These are phyloP conservation scores for Eimeria tenella DNA, from an alignment of 169 alveolate genomes.

Conservation along the genomic window DNA sequence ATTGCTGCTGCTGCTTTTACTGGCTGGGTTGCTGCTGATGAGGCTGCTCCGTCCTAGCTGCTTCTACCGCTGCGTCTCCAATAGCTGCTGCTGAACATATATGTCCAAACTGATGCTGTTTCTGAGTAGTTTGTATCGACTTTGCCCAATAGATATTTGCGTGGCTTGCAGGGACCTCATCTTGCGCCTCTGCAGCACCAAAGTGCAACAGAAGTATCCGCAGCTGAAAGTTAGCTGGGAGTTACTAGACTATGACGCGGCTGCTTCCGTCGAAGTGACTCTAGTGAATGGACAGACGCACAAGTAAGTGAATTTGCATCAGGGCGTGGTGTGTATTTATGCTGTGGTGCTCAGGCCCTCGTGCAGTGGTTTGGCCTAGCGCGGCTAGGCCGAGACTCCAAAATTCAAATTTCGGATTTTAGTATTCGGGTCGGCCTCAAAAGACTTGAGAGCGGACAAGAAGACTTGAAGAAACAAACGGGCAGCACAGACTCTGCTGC, in stretches of 20 bases:
- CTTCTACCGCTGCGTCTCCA: background rate
- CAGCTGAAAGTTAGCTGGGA: background rate
- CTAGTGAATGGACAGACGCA: conserved; percentile 1
- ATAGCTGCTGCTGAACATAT: background rate
- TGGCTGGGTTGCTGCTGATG: background rate
- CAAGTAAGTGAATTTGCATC: background rate
- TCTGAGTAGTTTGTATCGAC: too few species aligned
- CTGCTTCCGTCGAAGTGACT: background rate
- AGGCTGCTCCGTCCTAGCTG: background rate
- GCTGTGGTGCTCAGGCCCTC: too few species aligned
- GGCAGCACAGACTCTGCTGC: background rate
- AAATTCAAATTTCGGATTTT: background rate
- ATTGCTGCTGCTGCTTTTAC: conserved; percentile 11
- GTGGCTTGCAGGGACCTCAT: background rate
- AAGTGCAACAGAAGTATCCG: background rate
- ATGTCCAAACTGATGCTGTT: too few species aligned
- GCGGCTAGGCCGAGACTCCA: too few species aligned
- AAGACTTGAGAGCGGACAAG: too few species aligned
- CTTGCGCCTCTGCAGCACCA: background rate
- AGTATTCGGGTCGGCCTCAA: background rate
- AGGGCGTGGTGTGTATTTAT: too few species aligned
- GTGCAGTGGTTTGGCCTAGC: too few species aligned
- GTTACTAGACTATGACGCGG: background rate
- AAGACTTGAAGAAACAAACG: too few species aligned
- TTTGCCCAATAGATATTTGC: background rate